Conservation (phyloP, 768 basidiomycete genomes). For the Amanita fuliginea region DNA sequence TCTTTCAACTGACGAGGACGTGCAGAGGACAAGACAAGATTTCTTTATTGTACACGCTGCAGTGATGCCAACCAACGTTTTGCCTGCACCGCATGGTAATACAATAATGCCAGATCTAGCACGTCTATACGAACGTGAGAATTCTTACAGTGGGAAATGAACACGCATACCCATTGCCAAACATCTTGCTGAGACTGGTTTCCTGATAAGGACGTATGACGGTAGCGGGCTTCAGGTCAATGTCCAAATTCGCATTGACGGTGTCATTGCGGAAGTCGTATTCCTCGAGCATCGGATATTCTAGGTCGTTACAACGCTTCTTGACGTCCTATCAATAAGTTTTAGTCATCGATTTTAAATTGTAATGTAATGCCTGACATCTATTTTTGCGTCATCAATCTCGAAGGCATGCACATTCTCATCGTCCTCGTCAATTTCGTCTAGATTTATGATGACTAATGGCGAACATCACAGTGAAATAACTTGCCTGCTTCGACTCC, state of each 20-base stretch:
- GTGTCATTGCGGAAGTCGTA: slow-evolving; percentile 99
- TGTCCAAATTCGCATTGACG: slow-evolving; percentile 92
- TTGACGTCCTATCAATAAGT: slow-evolving; percentile 66
- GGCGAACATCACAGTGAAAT: neutral
- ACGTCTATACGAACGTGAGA: slow-evolving; percentile 46
- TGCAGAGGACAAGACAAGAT: slow-evolving; percentile 93
- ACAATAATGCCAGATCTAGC: slow-evolving; percentile 98
- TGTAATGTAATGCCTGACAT: slow-evolving; percentile 38
- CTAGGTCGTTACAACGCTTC: slow-evolving; percentile 91
- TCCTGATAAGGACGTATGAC: slow-evolving; percentile 98
- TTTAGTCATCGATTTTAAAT: neutral
- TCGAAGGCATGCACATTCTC: slow-evolving; percentile 97
- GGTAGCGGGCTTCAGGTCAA: slow-evolving; percentile 96
- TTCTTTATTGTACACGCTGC: slow-evolving; percentile 99
- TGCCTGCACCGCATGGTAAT: slow-evolving; percentile 95
- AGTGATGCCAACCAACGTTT: slow-evolving; percentile 98
- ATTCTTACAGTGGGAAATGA: neutral
- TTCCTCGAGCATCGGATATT: slow-evolving; percentile 97
- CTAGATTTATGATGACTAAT: slow-evolving; percentile 25
- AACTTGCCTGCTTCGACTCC: slow-evolving; percentile 74
- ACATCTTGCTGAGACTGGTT: slow-evolving; percentile 98
- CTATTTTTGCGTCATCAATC: slow-evolving; percentile 89
- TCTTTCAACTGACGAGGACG: slow-evolving; percentile 71
- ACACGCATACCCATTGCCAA: slow-evolving; percentile 80
- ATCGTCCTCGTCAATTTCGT: slow-evolving; percentile 96